Evolutionary conservation across 306 rosid species (phyloP).

Genomic region (Cucurbita ficifolia): DNA sequence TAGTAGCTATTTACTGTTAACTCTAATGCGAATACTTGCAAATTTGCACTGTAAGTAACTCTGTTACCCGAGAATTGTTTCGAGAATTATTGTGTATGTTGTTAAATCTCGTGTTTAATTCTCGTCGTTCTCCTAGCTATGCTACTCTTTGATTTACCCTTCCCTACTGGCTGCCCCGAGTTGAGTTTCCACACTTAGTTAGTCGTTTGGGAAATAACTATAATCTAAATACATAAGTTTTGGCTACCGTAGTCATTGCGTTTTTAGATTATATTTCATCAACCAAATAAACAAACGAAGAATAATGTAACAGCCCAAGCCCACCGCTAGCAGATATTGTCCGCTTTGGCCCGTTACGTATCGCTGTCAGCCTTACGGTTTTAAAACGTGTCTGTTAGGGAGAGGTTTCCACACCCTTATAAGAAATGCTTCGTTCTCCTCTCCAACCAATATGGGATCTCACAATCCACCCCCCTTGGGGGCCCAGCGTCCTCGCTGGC

Average conservation of each 20-base stretch:
- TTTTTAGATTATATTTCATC: neutral
- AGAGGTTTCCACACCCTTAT: no score
- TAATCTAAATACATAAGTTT: neutral
- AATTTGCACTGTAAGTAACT: slow-evolving; percentile 54
- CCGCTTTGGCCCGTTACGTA: no score
- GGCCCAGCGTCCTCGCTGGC: no score
- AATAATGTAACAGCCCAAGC: no score
- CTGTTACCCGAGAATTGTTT: neutral
- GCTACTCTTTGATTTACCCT: neutral
- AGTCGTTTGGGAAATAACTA: neutral
- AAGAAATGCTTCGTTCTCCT: no score
- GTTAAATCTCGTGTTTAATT: slow-evolving; percentile 1
- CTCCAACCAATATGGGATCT: no score
- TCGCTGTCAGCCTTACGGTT: no score
- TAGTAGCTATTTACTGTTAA: slow-evolving; percentile 53
- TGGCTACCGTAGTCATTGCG: neutral
- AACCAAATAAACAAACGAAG: neutral
- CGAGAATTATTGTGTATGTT: neutral
- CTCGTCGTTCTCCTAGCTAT: slow-evolving; percentile 9
- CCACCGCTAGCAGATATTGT: no score
- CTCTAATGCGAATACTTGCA: slow-evolving; percentile 60
- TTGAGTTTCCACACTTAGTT: neutral
- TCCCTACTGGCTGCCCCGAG: neutral
- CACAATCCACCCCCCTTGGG: no score
- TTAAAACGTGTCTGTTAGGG: no score